phyloP scores from a whole-genome alignment of 129 eudicot genomes.

The Tagetes patula region DNA sequence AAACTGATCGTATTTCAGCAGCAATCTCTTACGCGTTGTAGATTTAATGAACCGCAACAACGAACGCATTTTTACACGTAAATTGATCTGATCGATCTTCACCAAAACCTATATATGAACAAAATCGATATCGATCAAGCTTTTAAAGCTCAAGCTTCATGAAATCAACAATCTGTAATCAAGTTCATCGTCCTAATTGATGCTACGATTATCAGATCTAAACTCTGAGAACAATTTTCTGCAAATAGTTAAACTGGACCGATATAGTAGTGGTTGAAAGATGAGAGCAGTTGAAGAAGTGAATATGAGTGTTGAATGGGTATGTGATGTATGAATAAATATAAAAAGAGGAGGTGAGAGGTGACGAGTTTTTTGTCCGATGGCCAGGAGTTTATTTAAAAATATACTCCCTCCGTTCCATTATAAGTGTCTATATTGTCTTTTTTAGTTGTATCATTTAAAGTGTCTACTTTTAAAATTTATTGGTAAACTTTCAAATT shows the following conservation, averaged over 20 bases:
- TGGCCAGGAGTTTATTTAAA: too few relatives aligned
- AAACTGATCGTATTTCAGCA: conserved; percentile 38
- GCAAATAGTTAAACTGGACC: neutral
- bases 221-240: too few relatives aligned
- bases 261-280: neutral
- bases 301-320: too few relatives aligned
- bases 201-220: too few relatives aligned
- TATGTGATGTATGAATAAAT: neutral
- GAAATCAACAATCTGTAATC: neutral
- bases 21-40: conserved; percentile 36
- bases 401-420: too few relatives aligned
- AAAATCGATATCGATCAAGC: neutral
- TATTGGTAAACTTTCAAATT: too few relatives aligned
- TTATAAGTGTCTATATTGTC: too few relatives aligned
- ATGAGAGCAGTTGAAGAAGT: neutral
- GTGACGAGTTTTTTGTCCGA: too few relatives aligned
- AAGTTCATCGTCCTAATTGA: neutral
- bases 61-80: conserved; percentile 35
- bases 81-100: neutral
- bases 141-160: neutral
- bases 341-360: neutral
- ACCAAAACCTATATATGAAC: too few relatives aligned
- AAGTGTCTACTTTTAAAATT: too few relatives aligned
- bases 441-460: too few relatives aligned
- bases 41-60: conserved; percentile 38